Evolutionary conservation across 768 basidiomycete species (phyloP).

Genomic region (Rhodotorula diobovata): DNA sequence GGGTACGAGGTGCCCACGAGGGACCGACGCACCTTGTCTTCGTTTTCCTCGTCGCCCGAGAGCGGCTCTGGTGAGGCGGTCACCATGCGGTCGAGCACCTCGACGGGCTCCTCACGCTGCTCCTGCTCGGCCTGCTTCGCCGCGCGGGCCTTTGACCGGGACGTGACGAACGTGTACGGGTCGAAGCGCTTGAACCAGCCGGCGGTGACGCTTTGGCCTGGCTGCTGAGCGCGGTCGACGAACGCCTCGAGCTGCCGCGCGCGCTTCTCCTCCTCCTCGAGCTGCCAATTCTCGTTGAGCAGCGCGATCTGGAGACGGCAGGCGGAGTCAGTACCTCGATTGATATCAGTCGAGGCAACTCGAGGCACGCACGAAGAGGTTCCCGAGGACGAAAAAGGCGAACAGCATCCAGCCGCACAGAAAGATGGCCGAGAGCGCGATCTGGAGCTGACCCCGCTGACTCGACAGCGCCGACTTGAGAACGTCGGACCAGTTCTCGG

Average conservation of each 20-base stretch:
- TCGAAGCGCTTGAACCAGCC: slow-evolving; percentile 73
- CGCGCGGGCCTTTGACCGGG: slow-evolving; percentile 56
- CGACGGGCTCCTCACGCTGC: neutral
- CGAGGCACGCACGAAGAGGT: neutral
- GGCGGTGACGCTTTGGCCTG: slow-evolving; percentile 45
- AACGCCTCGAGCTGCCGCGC: slow-evolving; percentile 67
- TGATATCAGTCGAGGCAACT: neutral
- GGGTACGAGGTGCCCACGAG: neutral
- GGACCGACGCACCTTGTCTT: slow-evolving; percentile 7
- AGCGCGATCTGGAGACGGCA: neutral
- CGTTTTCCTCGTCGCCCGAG: slow-evolving; percentile 3
- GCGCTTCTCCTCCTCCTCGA: slow-evolving; percentile 85
- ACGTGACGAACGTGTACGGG: slow-evolving; percentile 77
- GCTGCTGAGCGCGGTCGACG: slow-evolving; percentile 50
- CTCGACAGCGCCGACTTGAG: slow-evolving; percentile 61
- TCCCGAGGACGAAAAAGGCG: slow-evolving; percentile 56
- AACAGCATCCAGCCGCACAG: slow-evolving; percentile 81
- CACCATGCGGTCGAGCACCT: neutral
- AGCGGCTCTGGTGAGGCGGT: slow-evolving; percentile 13
- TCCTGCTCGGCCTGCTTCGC: slow-evolving; percentile 43
- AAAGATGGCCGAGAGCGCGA: slow-evolving; percentile 66
- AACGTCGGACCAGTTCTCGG: slow-evolving; percentile 87
- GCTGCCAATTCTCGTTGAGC: slow-evolving; percentile 1
- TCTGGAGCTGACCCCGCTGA: slow-evolving; percentile 64
- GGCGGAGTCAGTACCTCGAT: slow-evolving; percentile 53